A percentile compares a stretch with the other conserved stretches of the same genome.
These are phyloP conservation scores for Brassica incana DNA, from an alignment of 345 rosid genomes.

Conservation along the genomic window DNA sequence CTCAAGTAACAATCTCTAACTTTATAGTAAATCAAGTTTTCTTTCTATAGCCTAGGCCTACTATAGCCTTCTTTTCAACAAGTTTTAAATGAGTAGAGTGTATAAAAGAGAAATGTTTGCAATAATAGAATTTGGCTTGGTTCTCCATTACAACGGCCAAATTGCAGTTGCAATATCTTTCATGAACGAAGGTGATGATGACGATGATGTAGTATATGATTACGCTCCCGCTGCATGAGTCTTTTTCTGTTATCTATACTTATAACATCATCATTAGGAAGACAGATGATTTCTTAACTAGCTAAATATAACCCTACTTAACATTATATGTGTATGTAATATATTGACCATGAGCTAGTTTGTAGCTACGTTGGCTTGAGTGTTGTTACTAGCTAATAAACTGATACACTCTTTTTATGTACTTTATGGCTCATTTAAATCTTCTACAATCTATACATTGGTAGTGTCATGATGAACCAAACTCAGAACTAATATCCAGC, in stretches of 20 bases:
- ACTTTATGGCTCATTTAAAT: background rate
- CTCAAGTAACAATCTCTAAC: slow-evolving; percentile 16
- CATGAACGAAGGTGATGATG: slow-evolving; percentile 34
- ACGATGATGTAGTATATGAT: slow-evolving; percentile 30
- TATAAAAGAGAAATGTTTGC: slow-evolving; percentile 1
- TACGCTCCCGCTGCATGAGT: slow-evolving; percentile 39
- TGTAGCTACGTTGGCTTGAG: slow-evolving; percentile 12
- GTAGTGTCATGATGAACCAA: background rate
- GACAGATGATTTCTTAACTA: background rate
- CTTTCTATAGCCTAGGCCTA: background rate
- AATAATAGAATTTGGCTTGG: background rate
- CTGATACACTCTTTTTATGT: background rate
- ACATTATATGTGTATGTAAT: background rate
- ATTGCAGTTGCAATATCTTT: slow-evolving; percentile 16
- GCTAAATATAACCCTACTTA: background rate
- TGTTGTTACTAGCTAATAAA: slow-evolving; percentile 16
- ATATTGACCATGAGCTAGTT: slow-evolving; percentile 3
- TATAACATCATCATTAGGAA: slow-evolving; percentile 11
- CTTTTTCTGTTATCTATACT: background rate
- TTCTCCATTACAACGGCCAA: slow-evolving; percentile 2
- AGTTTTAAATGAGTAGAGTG: slow-evolving; percentile 4
- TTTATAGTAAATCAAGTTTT: background rate
- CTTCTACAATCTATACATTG: background rate
- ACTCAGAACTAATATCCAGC: background rate
- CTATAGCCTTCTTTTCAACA: background rate